A percentile compares a stretch with the other conserved stretches of the same genome.
phyloP scores from a whole-genome alignment of 306 rosid genomes.

The Glycine soja region DNA sequence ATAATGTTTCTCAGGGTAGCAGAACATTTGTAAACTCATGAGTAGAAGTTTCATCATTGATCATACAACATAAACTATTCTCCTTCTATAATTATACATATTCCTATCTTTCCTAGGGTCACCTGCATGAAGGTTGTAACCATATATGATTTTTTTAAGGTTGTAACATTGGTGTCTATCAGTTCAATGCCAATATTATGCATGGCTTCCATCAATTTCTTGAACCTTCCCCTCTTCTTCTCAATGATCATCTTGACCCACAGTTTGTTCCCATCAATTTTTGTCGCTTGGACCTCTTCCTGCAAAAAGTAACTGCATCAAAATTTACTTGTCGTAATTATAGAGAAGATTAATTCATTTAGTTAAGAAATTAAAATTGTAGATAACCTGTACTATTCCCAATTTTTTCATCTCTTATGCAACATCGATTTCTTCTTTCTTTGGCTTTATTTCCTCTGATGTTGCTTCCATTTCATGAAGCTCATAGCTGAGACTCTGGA shows the following conservation, averaged over 20 bases:
- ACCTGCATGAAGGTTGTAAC: slow-evolving; percentile 63
- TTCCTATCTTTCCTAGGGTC: slow-evolving; percentile 13
- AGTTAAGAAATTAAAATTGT: neutral
- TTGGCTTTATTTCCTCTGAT: slow-evolving; percentile 39
- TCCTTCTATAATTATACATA: neutral
- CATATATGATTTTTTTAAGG: slow-evolving; percentile 59
- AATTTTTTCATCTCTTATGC: slow-evolving; percentile 49
- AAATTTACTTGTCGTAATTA: neutral
- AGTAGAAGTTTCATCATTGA: neutral
- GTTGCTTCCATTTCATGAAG: slow-evolving; percentile 56
- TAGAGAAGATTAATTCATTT: neutral
- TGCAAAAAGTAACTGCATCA: slow-evolving; percentile 29
- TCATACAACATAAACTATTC: neutral
- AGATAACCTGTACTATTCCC: slow-evolving; percentile 58
- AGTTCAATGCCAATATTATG: slow-evolving; percentile 58
- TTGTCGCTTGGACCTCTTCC: slow-evolving; percentile 60
- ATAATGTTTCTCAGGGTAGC: neutral
- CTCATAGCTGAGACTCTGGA: slow-evolving; percentile 53
- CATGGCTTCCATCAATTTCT: slow-evolving; percentile 56
- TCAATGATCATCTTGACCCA: slow-evolving; percentile 62
- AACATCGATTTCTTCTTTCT: slow-evolving; percentile 25
- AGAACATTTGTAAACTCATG: neutral
- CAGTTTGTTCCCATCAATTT: slow-evolving; percentile 56
- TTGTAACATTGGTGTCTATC: slow-evolving; percentile 60
- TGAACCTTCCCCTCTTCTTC: slow-evolving; percentile 63